A percentile compares a stretch with the other conserved stretches of the same genome.
Evolutionary conservation across 805 yeast species (phyloP).

Genomic region (Pichia sporocuriosa): DNA sequence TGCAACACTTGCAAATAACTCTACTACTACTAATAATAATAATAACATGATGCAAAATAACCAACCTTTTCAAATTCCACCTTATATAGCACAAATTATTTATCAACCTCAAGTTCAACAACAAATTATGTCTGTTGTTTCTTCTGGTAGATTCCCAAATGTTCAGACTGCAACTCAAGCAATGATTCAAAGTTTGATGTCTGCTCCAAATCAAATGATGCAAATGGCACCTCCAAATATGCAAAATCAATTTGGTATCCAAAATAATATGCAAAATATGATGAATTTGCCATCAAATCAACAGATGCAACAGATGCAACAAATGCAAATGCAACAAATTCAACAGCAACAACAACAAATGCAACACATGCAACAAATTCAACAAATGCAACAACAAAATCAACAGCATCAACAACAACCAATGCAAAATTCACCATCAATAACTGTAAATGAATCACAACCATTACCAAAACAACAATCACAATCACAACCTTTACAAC

Average conservation of each 20-base stretch:
- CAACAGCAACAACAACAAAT: slow-evolving; percentile 17
- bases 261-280: slow-evolving; percentile 1
- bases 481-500: slow-evolving; percentile 8
- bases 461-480: background rate
- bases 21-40: slow-evolving; percentile 18
- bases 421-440: slow-evolving; percentile 12
- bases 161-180: slow-evolving; percentile 29
- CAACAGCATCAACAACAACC: slow-evolving; percentile 11
- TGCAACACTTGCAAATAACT: slow-evolving; percentile 20
- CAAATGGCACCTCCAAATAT: slow-evolving; percentile 14
- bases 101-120: slow-evolving; percentile 27
- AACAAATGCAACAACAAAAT: slow-evolving; percentile 10
- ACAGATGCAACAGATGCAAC: slow-evolving; percentile 15
- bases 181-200: slow-evolving; percentile 26
- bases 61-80: slow-evolving; percentile 22
- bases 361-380: slow-evolving; percentile 16
- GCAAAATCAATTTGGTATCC: background rate
- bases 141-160: slow-evolving; percentile 29
- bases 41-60: slow-evolving; percentile 16
- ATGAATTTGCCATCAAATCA: slow-evolving; percentile 14
- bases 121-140: slow-evolving; percentile 26
- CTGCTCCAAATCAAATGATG: slow-evolving; percentile 19
- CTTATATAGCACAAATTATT: slow-evolving; percentile 14
- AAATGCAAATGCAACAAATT: slow-evolving; percentile 15
- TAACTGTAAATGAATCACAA: slow-evolving; percentile 3